These are phyloP conservation scores for Rhizopus delemar DNA, from an alignment of 371 early-diverging fungal genomes.

Conservation along the genomic window DNA sequence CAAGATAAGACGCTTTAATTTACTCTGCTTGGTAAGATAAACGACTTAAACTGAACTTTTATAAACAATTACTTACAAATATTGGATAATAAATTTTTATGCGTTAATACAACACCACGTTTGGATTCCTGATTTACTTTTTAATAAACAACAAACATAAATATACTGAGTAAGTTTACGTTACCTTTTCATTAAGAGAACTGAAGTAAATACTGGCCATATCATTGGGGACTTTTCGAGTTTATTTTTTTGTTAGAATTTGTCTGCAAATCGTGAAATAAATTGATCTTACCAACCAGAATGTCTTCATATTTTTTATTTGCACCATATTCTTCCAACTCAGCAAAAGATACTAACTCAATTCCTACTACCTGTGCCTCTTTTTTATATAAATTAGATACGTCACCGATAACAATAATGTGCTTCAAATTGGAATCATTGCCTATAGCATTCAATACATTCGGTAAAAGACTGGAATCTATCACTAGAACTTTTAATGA, in stretches of 20 bases:
- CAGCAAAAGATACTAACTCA: conserved; percentile 31
- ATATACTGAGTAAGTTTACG: not conserved
- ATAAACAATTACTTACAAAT: conserved; percentile 17
- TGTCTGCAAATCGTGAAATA: too few species aligned
- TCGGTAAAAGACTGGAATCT: conserved; percentile 21
- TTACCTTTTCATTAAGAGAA: conserved; percentile 16
- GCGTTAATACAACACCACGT: conserved; percentile 48
- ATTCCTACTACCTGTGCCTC: conserved; percentile 25
- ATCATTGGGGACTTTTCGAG: conserved; percentile 29
- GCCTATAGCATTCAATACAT: conserved; percentile 21
- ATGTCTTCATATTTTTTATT: conserved; percentile 26
- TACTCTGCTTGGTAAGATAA: not conserved
- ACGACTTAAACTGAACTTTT: not conserved
- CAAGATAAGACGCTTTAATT: conserved; percentile 37
- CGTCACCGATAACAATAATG: conserved; percentile 34
- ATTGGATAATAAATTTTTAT: conserved; percentile 32
- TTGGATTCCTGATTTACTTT: conserved; percentile 17
- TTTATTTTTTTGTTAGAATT: too few species aligned
- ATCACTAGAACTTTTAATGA: conserved; percentile 34
- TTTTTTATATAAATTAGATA: conserved; percentile 14
- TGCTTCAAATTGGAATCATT: conserved; percentile 24
- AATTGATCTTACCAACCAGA: conserved; percentile 28
- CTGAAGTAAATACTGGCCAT: conserved; percentile 45
- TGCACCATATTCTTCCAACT: conserved; percentile 35
- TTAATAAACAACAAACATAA: not conserved